Conservation (phyloP, 164 flowering plant species). For the Nelumbo lutea region DNA sequence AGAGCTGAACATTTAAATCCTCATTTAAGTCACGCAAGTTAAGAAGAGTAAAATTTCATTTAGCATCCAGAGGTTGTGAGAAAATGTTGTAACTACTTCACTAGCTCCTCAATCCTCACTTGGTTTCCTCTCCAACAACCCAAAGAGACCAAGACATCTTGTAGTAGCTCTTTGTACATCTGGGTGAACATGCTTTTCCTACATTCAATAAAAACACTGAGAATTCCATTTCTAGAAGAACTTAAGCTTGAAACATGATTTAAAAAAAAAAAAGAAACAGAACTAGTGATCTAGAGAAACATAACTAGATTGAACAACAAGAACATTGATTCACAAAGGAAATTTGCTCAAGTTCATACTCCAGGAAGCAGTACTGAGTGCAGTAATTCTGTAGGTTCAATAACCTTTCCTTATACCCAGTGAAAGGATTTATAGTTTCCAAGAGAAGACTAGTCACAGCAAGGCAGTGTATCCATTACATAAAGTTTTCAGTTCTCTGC, state of each 20-base stretch:
- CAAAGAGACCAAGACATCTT: slow-evolving; percentile 94
- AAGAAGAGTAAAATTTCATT: slow-evolving; percentile 18
- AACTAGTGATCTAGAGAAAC: neutral
- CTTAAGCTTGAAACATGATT: neutral
- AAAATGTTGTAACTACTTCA: slow-evolving; percentile 69
- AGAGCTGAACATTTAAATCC: slow-evolving; percentile 31
- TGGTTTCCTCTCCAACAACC: slow-evolving; percentile 68
- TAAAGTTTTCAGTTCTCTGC: slow-evolving; percentile 83
- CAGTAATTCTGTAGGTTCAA: slow-evolving; percentile 61
- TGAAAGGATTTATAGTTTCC: slow-evolving; percentile 56
- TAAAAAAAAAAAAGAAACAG: neutral
- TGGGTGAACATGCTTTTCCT: slow-evolving; percentile 85
- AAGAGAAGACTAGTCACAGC: slow-evolving; percentile 71
- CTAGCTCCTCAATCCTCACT: slow-evolving; percentile 38
- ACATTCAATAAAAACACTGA: slow-evolving; percentile 24
- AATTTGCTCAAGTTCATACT: slow-evolving; percentile 33
- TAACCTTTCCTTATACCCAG: slow-evolving; percentile 44
- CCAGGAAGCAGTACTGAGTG: slow-evolving; percentile 83
- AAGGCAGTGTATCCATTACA: slow-evolving; percentile 97
- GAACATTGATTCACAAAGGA: neutral
- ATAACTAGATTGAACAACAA: neutral
- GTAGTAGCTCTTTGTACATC: slow-evolving; percentile 84
- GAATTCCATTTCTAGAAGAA: neutral
- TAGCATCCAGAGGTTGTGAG: slow-evolving; percentile 25
- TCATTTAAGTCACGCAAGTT: slow-evolving; percentile 31